Evolutionary conservation across 2,329 filamentous ascomycete species (phyloP).

Genomic region (Aspergillus sp.): DNA sequence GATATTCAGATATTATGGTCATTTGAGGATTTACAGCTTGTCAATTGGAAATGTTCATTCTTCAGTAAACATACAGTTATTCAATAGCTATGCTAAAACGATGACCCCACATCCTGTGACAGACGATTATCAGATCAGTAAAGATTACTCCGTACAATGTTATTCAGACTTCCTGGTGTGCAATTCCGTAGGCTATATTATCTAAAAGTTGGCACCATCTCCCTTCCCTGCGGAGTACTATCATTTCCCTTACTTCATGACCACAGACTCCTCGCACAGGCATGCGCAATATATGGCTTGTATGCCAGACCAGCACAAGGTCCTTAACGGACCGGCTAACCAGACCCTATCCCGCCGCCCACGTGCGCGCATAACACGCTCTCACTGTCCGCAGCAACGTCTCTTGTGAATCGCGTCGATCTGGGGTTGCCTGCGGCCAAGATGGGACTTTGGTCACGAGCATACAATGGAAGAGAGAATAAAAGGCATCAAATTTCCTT

Average conservation of each 20-base stretch:
- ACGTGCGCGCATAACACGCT: not conserved
- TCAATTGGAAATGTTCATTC: no score
- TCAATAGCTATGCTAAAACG: no score
- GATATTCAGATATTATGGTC: conserved; percentile 31
- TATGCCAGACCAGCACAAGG: not conserved
- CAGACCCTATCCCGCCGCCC: not conserved
- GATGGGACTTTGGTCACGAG: not conserved
- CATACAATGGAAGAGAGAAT: not conserved
- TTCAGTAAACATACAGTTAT: no score
- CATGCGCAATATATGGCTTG: no score
- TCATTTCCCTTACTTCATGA: conserved; percentile 3
- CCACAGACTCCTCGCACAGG: no score
- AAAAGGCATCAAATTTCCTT: not conserved
- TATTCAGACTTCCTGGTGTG: no score
- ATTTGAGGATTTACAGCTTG: not conserved
- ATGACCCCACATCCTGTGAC: no score
- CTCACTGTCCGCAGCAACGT: not conserved
- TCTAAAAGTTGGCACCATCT: no score
- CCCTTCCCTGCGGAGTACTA: conserved; percentile 11
- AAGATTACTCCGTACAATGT: no score
- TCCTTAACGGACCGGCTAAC: not conserved
- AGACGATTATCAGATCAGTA: no score
- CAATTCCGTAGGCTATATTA: no score
- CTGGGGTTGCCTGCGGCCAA: not conserved
- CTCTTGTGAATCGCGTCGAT: not conserved